Percentiles rank a stretch among this genome's conserved stretches.
These are phyloP conservation scores for Marasmius tenuissimus DNA, from an alignment of 1,284 basidiomycete species.

Conservation along the genomic window DNA sequence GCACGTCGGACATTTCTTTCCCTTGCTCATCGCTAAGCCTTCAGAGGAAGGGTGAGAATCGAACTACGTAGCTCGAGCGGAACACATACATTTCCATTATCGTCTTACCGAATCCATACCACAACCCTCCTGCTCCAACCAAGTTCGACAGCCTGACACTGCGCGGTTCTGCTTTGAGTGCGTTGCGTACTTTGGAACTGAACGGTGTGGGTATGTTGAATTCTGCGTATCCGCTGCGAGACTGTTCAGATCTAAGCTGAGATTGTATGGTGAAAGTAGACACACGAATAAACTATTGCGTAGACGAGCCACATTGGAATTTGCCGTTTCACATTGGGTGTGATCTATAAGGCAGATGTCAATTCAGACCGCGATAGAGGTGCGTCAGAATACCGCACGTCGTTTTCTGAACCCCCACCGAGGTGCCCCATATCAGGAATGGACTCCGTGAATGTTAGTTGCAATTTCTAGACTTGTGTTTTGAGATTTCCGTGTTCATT, in stretches of 20 bases:
- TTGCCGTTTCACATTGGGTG: slow-evolving; percentile 69
- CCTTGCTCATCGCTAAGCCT: slow-evolving; percentile 74
- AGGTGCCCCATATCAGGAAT: slow-evolving; percentile 87
- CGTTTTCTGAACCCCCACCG: slow-evolving; percentile 77
- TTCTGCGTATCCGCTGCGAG: slow-evolving; percentile 77
- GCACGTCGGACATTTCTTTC: slow-evolving; percentile 64
- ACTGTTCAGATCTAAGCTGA: neutral
- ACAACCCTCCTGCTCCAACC: slow-evolving; percentile 83
- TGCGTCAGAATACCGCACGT: slow-evolving; percentile 50
- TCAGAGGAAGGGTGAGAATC: neutral
- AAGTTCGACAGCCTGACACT: slow-evolving; percentile 79
- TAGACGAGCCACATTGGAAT: slow-evolving; percentile 88
- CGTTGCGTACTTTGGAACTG: slow-evolving; percentile 73
- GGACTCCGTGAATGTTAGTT: slow-evolving; percentile 85
- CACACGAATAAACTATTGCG: slow-evolving; percentile 78
- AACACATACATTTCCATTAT: slow-evolving; percentile 74
- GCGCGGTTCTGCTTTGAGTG: slow-evolving; percentile 80
- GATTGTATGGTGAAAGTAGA: neutral
- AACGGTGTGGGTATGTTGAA: slow-evolving; percentile 82
- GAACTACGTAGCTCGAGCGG: neutral
- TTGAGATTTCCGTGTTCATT: neutral
- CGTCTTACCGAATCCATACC: slow-evolving; percentile 87
- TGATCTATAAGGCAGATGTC: slow-evolving; percentile 51
- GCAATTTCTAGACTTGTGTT: slow-evolving; percentile 71
- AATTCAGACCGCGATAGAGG: slow-evolving; percentile 1